These are phyloP conservation scores for Fistulifera pelliculosa DNA, from an alignment of 108 stramenopile species.

Conservation along the genomic window DNA sequence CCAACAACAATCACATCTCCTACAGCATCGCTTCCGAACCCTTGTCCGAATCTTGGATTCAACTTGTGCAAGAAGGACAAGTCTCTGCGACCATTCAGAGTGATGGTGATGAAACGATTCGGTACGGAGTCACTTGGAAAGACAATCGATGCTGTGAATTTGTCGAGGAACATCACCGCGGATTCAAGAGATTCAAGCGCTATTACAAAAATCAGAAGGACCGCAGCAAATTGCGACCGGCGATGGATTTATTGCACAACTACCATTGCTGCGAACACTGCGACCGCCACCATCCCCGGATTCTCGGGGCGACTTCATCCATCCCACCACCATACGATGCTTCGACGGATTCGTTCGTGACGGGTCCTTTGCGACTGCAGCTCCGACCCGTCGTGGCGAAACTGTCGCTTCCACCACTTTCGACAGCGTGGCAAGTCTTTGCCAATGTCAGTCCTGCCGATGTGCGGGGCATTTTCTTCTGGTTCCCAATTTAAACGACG, in stretches of 20 bases:
- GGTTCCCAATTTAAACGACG: conserved; percentile 22
- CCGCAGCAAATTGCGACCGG: neutral
- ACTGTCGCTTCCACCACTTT: conserved; percentile 7
- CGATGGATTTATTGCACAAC: conserved; percentile 29
- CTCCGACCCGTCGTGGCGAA: conserved; percentile 23
- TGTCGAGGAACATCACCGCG: neutral
- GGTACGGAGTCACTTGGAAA: conserved; percentile 32
- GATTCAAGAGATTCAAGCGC: conserved; percentile 28
- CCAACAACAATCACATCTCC: neutral
- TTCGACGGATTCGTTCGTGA: conserved; percentile 37
- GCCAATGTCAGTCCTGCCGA: conserved; percentile 56
- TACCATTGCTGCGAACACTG: conserved; percentile 46
- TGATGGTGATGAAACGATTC: conserved; percentile 6
- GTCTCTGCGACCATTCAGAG: conserved; percentile 19
- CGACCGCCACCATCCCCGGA: conserved; percentile 41
- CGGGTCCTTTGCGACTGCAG: conserved; percentile 34
- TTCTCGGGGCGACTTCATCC: conserved; percentile 14
- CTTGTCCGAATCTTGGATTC: conserved; percentile 28
- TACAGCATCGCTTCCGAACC: conserved; percentile 19
- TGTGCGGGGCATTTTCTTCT: conserved; percentile 50
- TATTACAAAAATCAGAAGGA: conserved; percentile 12
- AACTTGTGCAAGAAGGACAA: conserved; percentile 23
- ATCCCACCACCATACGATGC: conserved; percentile 43
- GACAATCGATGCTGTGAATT: neutral
- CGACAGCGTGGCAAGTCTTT: conserved; percentile 35